Evolutionary conservation across 306 rosid species (phyloP).

Genomic region (Cucumis sativus): DNA sequence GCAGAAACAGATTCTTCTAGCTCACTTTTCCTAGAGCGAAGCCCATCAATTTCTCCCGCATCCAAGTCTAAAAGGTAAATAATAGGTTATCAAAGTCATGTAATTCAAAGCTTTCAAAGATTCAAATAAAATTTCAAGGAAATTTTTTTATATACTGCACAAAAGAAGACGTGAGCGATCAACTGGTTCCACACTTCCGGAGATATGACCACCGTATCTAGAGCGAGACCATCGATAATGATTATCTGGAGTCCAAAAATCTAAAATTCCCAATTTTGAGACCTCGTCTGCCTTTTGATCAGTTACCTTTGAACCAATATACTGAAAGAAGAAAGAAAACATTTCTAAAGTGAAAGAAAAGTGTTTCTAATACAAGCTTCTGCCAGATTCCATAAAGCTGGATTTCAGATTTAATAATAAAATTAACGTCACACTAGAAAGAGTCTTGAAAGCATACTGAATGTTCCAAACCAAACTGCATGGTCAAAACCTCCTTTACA

Average conservation of each 20-base stretch:
- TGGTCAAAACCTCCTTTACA: conserved; percentile 69
- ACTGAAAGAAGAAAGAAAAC: conserved; percentile 30
- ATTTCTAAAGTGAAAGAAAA: neutral
- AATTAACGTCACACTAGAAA: neutral
- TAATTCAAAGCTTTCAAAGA: neutral
- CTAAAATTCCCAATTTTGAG: conserved; percentile 43
- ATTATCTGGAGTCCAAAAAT: conserved; percentile 88
- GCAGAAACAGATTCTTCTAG: conserved; percentile 39
- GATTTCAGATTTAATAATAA: neutral
- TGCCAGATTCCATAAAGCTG: neutral
- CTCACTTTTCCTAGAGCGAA: conserved; percentile 38
- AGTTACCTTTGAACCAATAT: conserved; percentile 63
- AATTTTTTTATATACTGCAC: conserved; percentile 34
- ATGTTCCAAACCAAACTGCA: conserved; percentile 50
- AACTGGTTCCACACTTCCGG: conserved; percentile 58
- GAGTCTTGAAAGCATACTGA: conserved; percentile 44
- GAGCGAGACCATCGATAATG: conserved; percentile 75
- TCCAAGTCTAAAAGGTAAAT: conserved; percentile 42
- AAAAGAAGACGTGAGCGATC: conserved; percentile 35
- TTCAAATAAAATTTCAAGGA: neutral
- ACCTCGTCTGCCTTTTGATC: conserved; percentile 69
- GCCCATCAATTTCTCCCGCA: conserved; percentile 54
- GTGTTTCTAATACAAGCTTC: neutral
- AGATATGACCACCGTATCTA: conserved; percentile 75
- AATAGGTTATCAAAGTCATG: neutral